Evolutionary conservation across 179 eudicot species (phyloP), one percentile per base, ranked within the genome.

Genomic region (Spergularia azorica): DNA sequence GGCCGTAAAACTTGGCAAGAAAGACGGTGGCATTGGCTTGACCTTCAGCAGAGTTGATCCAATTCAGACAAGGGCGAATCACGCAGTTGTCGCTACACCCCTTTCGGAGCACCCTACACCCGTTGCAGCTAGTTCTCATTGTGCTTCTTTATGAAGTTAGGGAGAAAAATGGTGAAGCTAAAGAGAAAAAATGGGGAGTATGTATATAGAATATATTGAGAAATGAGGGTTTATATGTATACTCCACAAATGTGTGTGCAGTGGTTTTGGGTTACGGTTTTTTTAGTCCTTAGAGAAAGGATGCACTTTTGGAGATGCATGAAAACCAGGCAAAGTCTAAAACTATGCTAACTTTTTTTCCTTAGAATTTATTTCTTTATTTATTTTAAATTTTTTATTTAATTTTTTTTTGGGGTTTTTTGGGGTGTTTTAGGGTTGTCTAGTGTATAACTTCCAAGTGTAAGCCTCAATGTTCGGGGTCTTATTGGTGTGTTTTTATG

Each of bases 21-120:
- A 88, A 88, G 62, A 82, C 70, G 70, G 89, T 88, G 67, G 91
- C 91, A 71, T 88, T 81, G 58, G 88, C 83, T 51, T 87, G 90
- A 2, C 87, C 85, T 0, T 87, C 86, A 0, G 85, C 64, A 0
- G 90, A 83, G 18, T 75, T 77, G 75, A 87, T 87, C 90, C 90
- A 87, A 9, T 79, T 62, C 15, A 87, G 80, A 41, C 88, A 85
- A 3, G 88, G 90, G 4, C 88, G 52, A 3, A 87, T 82, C 13
- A 62, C 71, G 79, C 88, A 87, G 46, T 83, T 81, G 3, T 83
- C 84, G 71, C 73, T 83, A 74, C 90, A 87, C 32, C 87, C 85
- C 67, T 87, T 87, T 0, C 88, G 67, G 18, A 85, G 85, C 3
- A 87, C 84, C 50, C 90, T 84, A 58, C 90, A 87, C 10, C 86